phyloP scores from a whole-genome alignment of 306 rosid species.

The Cucumis cinereus region DNA sequence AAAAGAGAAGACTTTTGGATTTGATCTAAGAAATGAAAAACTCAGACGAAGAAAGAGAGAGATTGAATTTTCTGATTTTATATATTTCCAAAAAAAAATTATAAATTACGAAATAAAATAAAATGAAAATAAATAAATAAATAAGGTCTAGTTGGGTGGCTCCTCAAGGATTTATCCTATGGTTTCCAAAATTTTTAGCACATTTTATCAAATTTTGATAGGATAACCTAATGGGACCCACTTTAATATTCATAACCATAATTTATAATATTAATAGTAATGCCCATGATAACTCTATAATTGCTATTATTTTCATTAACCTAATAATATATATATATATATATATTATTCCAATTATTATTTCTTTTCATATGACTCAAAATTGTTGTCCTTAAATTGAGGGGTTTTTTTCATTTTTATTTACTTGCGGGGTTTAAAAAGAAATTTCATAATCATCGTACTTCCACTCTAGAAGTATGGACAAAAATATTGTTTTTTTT shows the following conservation, averaged over 20 bases:
- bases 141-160: background rate
- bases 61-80: background rate
- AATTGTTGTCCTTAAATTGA: background rate
- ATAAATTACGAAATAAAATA: background rate
- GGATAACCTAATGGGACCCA: slow-evolving; percentile 27
- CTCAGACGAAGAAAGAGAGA: background rate
- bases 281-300: slow-evolving; percentile 2
- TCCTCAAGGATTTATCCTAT: slow-evolving; percentile 24
- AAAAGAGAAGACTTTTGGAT: background rate
- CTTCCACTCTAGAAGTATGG: background rate
- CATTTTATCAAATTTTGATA: slow-evolving; percentile 2
- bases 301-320: background rate
- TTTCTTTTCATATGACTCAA: background rate
- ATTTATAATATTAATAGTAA: slow-evolving; percentile 3
- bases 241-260: slow-evolving; percentile 7
- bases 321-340: background rate
- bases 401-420: background rate
- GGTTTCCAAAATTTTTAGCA: slow-evolving; percentile 21
- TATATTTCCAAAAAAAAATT: background rate
- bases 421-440: background rate
- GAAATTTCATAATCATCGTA: background rate
- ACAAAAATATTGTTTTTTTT: no score
- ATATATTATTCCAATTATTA: background rate
- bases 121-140: background rate
- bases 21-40: slow-evolving; percentile 12